phyloP scores from a whole-genome alignment of 345 rosid species.

The Brassica incana region DNA sequence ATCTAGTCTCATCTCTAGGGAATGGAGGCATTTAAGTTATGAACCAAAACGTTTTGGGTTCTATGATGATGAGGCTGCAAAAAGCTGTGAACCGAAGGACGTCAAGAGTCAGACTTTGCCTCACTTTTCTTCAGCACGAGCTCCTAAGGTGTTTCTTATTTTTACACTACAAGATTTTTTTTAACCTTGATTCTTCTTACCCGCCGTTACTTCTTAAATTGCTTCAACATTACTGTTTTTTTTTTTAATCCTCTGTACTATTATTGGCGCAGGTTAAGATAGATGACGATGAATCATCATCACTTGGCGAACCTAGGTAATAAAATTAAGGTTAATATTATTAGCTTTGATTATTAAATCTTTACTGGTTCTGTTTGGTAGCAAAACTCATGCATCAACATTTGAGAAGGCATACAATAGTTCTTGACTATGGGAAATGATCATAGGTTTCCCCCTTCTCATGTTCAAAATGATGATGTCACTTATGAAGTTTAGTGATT shows the following conservation, averaged over 20 bases:
- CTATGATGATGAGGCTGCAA: slow-evolving; percentile 36
- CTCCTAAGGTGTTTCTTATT: slow-evolving; percentile 54
- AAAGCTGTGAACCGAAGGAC: slow-evolving; percentile 24
- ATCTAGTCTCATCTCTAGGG: slow-evolving; percentile 40
- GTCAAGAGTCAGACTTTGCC: slow-evolving; percentile 46
- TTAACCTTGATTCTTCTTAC: neutral
- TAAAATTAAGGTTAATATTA: neutral
- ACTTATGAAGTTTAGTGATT: neutral
- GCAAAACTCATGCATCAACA: neutral
- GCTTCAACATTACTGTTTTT: neutral
- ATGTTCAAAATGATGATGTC: neutral
- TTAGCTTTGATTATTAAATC: neutral
- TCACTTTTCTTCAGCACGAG: slow-evolving; percentile 80
- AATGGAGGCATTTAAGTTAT: slow-evolving; percentile 63
- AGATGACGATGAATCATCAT: slow-evolving; percentile 22
- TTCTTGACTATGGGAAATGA: neutral
- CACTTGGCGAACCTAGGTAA: slow-evolving; percentile 50
- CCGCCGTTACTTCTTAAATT: neutral
- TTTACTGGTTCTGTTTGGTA: neutral
- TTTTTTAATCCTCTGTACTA: neutral
- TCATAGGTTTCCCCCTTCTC: neutral
- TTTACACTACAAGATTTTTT: neutral
- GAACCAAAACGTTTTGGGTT: slow-evolving; percentile 55
- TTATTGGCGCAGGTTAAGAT: slow-evolving; percentile 37
- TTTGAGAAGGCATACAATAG: no score